These are phyloP conservation scores for Fraxinus dipetala DNA, from an alignment of 305 asterid species.

Conservation along the genomic window DNA sequence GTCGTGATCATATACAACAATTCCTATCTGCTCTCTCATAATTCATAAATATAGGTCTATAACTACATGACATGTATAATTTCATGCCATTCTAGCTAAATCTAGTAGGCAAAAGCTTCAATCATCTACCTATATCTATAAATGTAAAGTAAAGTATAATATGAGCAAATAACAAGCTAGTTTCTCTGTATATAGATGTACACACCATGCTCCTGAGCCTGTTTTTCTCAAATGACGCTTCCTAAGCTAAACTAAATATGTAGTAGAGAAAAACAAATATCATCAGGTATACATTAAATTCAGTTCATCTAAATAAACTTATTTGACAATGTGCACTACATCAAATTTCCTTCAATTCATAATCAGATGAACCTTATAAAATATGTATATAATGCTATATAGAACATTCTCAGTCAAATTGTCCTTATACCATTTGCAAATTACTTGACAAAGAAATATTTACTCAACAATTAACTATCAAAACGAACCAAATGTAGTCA, in stretches of 20 bases:
- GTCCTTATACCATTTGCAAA: background rate
- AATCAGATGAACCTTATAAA: background rate
- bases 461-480: background rate
- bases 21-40: background rate
- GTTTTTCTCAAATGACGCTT: background rate
- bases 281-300: background rate
- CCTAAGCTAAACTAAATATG: background rate
- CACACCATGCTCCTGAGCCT: background rate
- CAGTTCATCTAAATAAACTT: conserved; percentile 16
- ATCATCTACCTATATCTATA: background rate
- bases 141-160: background rate
- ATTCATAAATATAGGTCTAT: background rate
- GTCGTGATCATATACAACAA: background rate
- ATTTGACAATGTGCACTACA: conserved; percentile 5
- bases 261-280: background rate
- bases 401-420: background rate
- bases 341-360: background rate
- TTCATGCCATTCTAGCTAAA: background rate
- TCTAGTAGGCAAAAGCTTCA: background rate
- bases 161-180: background rate
- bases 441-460: background rate
- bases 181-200: background rate
- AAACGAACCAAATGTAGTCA: background rate
- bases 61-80: background rate
- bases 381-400: background rate